These are phyloP conservation scores for Cenchrus americanus DNA, from an alignment of 176 grass and related monocot species.

Conservation along the genomic window DNA sequence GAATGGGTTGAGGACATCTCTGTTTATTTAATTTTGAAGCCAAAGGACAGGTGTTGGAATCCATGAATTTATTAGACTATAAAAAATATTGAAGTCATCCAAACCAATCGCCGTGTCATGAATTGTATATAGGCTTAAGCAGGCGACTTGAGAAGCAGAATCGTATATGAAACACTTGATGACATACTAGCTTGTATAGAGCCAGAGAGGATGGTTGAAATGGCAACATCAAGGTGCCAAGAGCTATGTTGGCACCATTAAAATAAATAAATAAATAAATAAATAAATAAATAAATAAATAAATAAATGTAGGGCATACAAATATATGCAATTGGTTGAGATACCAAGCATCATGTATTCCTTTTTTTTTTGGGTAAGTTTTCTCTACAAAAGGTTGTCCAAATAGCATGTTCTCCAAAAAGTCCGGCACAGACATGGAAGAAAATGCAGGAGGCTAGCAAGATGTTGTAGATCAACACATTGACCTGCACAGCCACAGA, in stretches of 20 bases:
- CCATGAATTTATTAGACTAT: slow-evolving; percentile 20
- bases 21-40: slow-evolving; percentile 27
- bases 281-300: slow-evolving; percentile 19
- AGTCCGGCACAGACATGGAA: not conserved
- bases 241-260: slow-evolving; percentile 3
- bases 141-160: slow-evolving; percentile 14
- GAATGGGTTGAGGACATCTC: slow-evolving; percentile 17
- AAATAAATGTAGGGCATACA: not conserved
- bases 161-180: slow-evolving; percentile 16
- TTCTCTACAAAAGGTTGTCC: not conserved
- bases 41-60: slow-evolving; percentile 24
- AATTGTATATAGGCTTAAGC: slow-evolving; percentile 32
- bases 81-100: slow-evolving; percentile 34
- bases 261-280: slow-evolving; percentile 8
- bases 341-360: not conserved
- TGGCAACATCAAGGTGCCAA: slow-evolving; percentile 44
- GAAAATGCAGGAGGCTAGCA: not conserved
- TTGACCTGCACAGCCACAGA: not conserved
- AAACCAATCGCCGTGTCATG: slow-evolving; percentile 24
- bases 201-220: slow-evolving; percentile 38
- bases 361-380: not conserved
- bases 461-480: not conserved
- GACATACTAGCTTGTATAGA: slow-evolving; percentile 18
- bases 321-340: slow-evolving; percentile 30
- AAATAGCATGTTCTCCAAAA: slow-evolving; percentile 3